A percentile compares a stretch with the other conserved stretches of the same genome.
Conservation (phyloP, 2,329 filamentous ascomycete species). For the Trichoderma brevicompactum region DNA sequence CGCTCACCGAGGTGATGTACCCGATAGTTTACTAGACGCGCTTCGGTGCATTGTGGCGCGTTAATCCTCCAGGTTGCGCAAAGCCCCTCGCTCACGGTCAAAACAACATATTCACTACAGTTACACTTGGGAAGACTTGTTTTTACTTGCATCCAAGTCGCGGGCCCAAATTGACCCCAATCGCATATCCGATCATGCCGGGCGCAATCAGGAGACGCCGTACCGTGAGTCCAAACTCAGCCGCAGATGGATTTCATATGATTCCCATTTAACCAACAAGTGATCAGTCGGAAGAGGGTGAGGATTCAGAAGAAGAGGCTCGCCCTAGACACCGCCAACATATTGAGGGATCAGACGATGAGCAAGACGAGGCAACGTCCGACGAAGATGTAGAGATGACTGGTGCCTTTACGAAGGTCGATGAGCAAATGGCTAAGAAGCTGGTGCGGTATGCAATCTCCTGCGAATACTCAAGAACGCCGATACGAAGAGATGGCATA, state of each 20-base stretch:
- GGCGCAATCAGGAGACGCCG: conserved; percentile 41
- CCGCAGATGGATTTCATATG: background rate
- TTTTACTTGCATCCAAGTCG: too few relatives aligned
- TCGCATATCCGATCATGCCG: conserved; percentile 38
- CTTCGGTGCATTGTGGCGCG: background rate
- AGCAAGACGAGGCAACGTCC: conserved; percentile 47
- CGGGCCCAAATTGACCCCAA: background rate
- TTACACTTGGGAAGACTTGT: background rate
- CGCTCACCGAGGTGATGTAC: conserved; percentile 21
- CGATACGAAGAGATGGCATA: conserved; percentile 65
- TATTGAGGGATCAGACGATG: conserved; percentile 39
- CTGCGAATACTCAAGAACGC: conserved; percentile 65
- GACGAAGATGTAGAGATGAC: conserved; percentile 35
- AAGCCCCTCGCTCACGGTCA: conserved; percentile 4
- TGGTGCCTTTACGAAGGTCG: conserved; percentile 43
- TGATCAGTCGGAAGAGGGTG: conserved; percentile 37
- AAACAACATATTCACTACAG: background rate
- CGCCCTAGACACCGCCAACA: conserved; percentile 42
- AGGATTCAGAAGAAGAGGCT: conserved; percentile 42
- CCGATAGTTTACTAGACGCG: conserved; percentile 3
- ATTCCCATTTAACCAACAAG: background rate
- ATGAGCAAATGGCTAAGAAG: conserved; percentile 64
- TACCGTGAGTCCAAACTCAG: conserved; percentile 35
- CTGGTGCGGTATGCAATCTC: conserved; percentile 70
- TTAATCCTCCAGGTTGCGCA: background rate